These are phyloP conservation scores for Eucalyptus grandis DNA, from an alignment of 345 rosid genomes.

Conservation along the genomic window DNA sequence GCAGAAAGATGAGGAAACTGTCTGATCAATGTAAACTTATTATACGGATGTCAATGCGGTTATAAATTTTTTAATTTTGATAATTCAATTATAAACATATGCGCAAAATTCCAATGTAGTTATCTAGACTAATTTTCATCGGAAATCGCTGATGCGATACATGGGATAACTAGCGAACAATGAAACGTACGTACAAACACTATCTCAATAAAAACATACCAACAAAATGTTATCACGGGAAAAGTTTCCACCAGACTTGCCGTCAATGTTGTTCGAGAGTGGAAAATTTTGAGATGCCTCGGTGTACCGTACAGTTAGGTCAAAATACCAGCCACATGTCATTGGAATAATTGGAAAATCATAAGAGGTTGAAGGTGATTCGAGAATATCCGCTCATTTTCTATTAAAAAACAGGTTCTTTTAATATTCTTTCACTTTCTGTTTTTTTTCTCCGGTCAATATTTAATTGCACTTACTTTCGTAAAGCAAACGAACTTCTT, in stretches of 20 bases:
- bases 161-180: accelerated
- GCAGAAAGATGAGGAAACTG: too few species aligned
- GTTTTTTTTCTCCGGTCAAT: too few species aligned
- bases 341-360: neutral
- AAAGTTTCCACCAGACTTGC: neutral
- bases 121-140: accelerated
- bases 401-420: too few species aligned
- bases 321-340: neutral
- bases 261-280: neutral
- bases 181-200: accelerated
- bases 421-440: too few species aligned
- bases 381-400: too few species aligned
- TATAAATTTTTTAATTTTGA: too few species aligned
- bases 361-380: too few species aligned
- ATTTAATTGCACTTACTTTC: too few species aligned
- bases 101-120: accelerated
- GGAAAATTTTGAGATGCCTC: neutral
- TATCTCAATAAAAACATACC: neutral
- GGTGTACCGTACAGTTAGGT: neutral
- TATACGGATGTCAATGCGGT: accelerated
- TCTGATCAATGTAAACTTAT: too few species aligned
- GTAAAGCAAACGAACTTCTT: too few species aligned
- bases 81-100: too few species aligned
- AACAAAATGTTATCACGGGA: neutral
- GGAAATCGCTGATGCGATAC: accelerated